phyloP scores from a whole-genome alignment of 352 stramenopile genomes.

The Globisporangium echinulatum region DNA sequence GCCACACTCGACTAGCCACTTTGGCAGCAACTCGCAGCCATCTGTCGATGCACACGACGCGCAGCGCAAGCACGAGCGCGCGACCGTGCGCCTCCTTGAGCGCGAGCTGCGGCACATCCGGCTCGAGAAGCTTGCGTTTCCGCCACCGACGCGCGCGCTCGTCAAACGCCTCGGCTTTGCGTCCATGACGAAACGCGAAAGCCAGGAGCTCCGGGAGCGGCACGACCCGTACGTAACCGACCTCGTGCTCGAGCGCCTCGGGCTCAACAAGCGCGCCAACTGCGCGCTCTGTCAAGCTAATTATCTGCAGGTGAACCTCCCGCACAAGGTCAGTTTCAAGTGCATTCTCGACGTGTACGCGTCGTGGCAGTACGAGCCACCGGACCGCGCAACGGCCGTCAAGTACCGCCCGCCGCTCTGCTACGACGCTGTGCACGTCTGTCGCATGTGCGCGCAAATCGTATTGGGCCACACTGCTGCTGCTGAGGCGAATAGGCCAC shows the following conservation, averaged over 20 bases:
- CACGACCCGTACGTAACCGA: constrained; percentile 42
- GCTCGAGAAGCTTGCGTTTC: constrained; percentile 25
- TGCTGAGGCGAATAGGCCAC: background rate
- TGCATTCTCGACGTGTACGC: constrained; percentile 73
- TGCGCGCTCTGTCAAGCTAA: constrained; percentile 57
- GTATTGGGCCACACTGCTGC: constrained; percentile 35
- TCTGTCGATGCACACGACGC: constrained; percentile 21
- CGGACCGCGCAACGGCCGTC: constrained; percentile 29
- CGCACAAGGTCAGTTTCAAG: constrained; percentile 67
- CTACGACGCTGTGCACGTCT: constrained; percentile 68
- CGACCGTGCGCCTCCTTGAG: constrained; percentile 32
- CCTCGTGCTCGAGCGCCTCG: constrained; percentile 50
- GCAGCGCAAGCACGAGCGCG: constrained; percentile 42
- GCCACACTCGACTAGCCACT: constrained; percentile 14
- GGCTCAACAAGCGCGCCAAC: constrained; percentile 49
- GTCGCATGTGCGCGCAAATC: constrained; percentile 69
- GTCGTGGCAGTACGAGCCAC: constrained; percentile 45
- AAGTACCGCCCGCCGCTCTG: constrained; percentile 60
- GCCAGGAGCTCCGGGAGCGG: constrained; percentile 15
- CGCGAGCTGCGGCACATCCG: constrained; percentile 46
- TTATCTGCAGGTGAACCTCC: constrained; percentile 52
- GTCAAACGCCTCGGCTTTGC: constrained; percentile 19
- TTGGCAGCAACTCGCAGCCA: constrained; percentile 6
- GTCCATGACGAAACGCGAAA: constrained; percentile 17
- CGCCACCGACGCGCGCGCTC: constrained; percentile 11